Base-by-base conservation (phyloP, 495 filamentous ascomycete species). In the Penicillium nucicola region DNA sequence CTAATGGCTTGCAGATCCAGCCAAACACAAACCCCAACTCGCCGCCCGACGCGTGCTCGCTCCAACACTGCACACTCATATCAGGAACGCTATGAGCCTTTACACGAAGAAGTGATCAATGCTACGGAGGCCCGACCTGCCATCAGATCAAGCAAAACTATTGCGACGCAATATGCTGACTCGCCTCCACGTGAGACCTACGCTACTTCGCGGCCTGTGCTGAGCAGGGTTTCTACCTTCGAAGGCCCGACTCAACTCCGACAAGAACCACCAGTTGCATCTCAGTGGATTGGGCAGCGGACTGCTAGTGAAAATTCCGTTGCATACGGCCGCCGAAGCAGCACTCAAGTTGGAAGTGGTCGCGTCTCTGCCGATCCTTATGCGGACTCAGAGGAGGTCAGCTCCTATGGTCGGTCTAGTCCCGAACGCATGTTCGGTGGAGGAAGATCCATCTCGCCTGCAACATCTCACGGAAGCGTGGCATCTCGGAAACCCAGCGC, bases 1-100 rank as follows among this genome's bases (percentile, higher is more conserved):
- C 58, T 72, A 40, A 71, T 34, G 45, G 17, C 23, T 36, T 13
- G 49, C 57, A 65, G 52, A 22, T 62, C 68, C 56, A 52, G 39
- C 51, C 63, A 53, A 40, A 51, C 31, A 18, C 62, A 68, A 58
- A 48, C 60, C 37, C 57, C 58, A 41, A 47, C 56, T 41, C 69
- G 66, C 41, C 76, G 75, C 20, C 59, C 71, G n/a, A 62, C 61
- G 15, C 78, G 82, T 35, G 74, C 82, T 46, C 81, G 80, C 38
- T 83, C 83, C 32, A 81, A 81, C 52, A 84, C 84, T 3, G 81
- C 81, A 13, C 78, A 84, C 55, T 80, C 83, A 13, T 81, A 79
- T 61, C 67, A 69, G 45, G 79, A 86, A 25, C 78, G 82, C 17
- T 81, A 77, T 64, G 78, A 75, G 40, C 68, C 72, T 8, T 60